Evolutionary conservation across 2,329 filamentous ascomycete genomes (phyloP), one percentile per base, ranked within the genome.

Genomic region (Chrysoporthe puriensis): DNA sequence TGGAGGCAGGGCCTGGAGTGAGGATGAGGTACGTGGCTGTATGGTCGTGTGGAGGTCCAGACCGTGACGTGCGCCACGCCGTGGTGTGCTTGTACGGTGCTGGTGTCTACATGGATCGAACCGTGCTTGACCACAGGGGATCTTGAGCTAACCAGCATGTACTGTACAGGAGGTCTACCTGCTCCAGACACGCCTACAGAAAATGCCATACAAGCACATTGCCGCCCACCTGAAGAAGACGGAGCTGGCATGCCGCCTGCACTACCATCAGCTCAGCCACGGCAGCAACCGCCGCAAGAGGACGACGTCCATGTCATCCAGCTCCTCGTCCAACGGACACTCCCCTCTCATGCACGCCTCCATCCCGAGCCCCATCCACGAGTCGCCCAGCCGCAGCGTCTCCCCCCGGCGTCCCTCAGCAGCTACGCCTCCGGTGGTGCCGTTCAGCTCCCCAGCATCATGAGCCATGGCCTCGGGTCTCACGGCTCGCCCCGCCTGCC

Each of bases 201-300:
- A 95, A 81, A 93, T 95, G 89, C 92, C 92, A 0, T 96, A 96
- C 81, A 96, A 95, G 84, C 91, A 95, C 77, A 96, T 96, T 76
- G 92, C 92, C 68, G 88, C 90, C 68, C 90, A 94, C 74, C 82
- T 96, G 73, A 93, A 94, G 81, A 96, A 96, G 84, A 96, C 92
- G 0, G 92, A 96, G 81, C 84, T 96, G 69, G 92, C 92, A 60
- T 96, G 92, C 81, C 92, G 93, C 71, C 86, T 96, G 70, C 93
- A 96, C 79, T 95, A 93, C 77, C 92, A 96, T 76, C 92, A 96
- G 76, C 86, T 96, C 71, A 93, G 90, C 71, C 92, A 94, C 77
- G 91, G 91, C 68, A 92, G 87, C 82, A 92, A 91, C 80, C 90
- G 91, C 74, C 90, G 91, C 77, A 93, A 92, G 84, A 88, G 91